phyloP scores from a whole-genome alignment of 768 basidiomycete species.

The Boletus tomentosulus region DNA sequence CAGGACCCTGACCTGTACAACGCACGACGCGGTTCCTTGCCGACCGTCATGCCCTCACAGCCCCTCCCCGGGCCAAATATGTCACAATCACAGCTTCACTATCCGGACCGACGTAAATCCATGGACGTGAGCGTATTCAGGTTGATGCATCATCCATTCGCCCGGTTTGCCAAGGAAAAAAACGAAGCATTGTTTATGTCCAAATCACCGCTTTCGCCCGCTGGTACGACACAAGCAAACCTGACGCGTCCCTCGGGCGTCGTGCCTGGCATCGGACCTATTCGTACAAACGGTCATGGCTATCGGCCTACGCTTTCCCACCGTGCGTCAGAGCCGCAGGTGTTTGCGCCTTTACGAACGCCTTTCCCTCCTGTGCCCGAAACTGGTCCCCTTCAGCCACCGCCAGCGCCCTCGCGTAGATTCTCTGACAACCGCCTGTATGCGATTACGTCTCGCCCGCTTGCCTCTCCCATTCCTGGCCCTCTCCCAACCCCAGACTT shows the following conservation, averaged over 20 bases:
- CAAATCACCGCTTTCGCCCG: slow-evolving; percentile 31
- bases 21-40: slow-evolving; percentile 53
- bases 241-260: slow-evolving; percentile 33
- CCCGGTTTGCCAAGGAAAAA: slow-evolving; percentile 31
- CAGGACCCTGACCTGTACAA: slow-evolving; percentile 33
- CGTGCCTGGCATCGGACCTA: slow-evolving; percentile 33
- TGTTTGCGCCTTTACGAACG: slow-evolving; percentile 36
- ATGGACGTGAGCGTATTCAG: slow-evolving; percentile 45
- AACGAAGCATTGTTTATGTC: slow-evolving; percentile 32
- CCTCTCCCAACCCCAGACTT: slow-evolving; percentile 60
- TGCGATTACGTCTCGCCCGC: slow-evolving; percentile 45
- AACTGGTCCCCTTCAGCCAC: slow-evolving; percentile 10
- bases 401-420: slow-evolving; percentile 18
- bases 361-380: slow-evolving; percentile 33
- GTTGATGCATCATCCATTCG: slow-evolving; percentile 45
- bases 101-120: slow-evolving; percentile 37
- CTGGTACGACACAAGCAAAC: slow-evolving; percentile 31
- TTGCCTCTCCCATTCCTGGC: slow-evolving; percentile 44
- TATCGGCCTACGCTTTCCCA: slow-evolving; percentile 32
- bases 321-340: slow-evolving; percentile 33
- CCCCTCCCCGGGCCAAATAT: slow-evolving; percentile 24
- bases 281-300: slow-evolving; percentile 44
- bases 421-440: slow-evolving; percentile 47
- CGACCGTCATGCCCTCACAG: slow-evolving; percentile 34
- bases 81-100: slow-evolving; percentile 32